Conservation (phyloP, 2,329 filamentous ascomycete genomes). For the Aspergillus sp. region DNA sequence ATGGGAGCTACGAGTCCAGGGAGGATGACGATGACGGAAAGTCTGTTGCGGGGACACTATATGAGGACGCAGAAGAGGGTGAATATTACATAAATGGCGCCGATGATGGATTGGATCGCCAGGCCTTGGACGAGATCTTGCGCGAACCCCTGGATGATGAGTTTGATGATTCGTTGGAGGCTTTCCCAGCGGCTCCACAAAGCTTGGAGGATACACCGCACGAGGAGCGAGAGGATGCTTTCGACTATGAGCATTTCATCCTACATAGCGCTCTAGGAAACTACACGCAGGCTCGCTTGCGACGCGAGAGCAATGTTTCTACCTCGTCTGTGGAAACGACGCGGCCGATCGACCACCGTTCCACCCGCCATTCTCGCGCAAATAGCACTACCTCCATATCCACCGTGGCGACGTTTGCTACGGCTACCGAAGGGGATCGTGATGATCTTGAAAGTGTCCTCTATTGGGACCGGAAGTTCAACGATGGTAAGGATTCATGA, state of each 20-base stretch:
- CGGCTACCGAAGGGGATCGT: slow-evolving; percentile 57
- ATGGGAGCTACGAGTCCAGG: slow-evolving; percentile 14
- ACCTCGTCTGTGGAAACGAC: slow-evolving; percentile 56
- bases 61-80: slow-evolving; percentile 48
- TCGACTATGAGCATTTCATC: slow-evolving; percentile 96
- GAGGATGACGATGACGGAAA: slow-evolving; percentile 30
- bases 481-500: slow-evolving; percentile 30
- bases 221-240: slow-evolving; percentile 91
- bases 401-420: slow-evolving; percentile 64
- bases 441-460: slow-evolving; percentile 46
- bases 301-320: slow-evolving; percentile 41
- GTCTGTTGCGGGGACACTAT: slow-evolving; percentile 40
- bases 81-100: slow-evolving; percentile 34
- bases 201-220: slow-evolving; percentile 69
- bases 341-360: slow-evolving; percentile 29
- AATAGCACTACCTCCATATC: slow-evolving; percentile 63
- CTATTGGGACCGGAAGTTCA: slow-evolving; percentile 42
- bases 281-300: slow-evolving; percentile 38
- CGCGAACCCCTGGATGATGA: slow-evolving; percentile 46
- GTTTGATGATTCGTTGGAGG: slow-evolving; percentile 37
- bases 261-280: slow-evolving; percentile 87
- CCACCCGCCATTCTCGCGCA: slow-evolving; percentile 49
- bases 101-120: slow-evolving; percentile 63
- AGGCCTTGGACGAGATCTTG: slow-evolving; percentile 57
- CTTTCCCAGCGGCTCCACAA: slow-evolving; percentile 34